Conservation (phyloP, 495 filamentous ascomycete genomes). For the Penicillium waksmanii region DNA sequence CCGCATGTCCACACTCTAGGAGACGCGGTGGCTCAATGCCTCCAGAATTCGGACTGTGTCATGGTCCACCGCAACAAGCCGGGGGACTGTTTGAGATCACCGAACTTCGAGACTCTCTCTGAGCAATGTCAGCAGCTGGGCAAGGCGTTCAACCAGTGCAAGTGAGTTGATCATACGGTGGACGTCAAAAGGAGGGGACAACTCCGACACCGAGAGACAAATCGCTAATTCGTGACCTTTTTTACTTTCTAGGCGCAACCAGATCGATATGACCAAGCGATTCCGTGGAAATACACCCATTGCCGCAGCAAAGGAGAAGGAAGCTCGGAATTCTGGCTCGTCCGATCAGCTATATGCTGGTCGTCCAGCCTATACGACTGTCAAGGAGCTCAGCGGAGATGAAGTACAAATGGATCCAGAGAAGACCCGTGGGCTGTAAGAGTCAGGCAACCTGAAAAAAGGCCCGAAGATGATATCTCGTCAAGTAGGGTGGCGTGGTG, state of each 20-base stretch:
- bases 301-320: slow-evolving; percentile 62
- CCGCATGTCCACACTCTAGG: slow-evolving; percentile 43
- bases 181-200: not conserved
- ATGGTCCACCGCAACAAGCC: slow-evolving; percentile 86
- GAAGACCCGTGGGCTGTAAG: slow-evolving; percentile 51
- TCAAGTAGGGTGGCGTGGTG: slow-evolving; percentile 2
- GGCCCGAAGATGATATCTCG: not conserved
- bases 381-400: slow-evolving; percentile 49
- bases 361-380: slow-evolving; percentile 65
- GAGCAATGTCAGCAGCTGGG: slow-evolving; percentile 89
- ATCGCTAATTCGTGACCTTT: slow-evolving; percentile 17
- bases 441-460: not conserved
- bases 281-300: slow-evolving; percentile 96
- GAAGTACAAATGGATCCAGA: slow-evolving; percentile 56
- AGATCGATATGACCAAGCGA: slow-evolving; percentile 98
- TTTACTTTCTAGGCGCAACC: slow-evolving; percentile 61
- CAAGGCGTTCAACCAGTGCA: slow-evolving; percentile 91
- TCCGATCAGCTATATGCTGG: slow-evolving; percentile 77
- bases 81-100: slow-evolving; percentile 82
- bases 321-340: slow-evolving; percentile 53
- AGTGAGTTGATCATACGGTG: slow-evolving; percentile 47
- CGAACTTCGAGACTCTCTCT: slow-evolving; percentile 76
- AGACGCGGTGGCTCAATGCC: slow-evolving; percentile 87
- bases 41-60: slow-evolving; percentile 93
- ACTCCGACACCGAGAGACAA: not conserved